Base-by-base conservation (phyloP, 371 early-diverging fungal species). In the Mortierella sp. region DNA sequence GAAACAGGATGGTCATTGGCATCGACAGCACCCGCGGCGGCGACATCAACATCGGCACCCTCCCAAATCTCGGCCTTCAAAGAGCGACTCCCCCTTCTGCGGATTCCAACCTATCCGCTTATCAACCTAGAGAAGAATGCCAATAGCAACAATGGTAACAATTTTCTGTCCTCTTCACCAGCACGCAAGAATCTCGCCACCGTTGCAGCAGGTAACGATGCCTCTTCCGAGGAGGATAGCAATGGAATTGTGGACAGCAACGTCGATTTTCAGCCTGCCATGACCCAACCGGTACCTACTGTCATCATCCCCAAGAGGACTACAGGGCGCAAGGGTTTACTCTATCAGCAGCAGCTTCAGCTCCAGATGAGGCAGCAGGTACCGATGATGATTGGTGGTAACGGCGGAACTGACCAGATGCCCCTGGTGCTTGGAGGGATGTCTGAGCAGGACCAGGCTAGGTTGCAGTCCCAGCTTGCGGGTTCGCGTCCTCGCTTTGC, bases 231-330 rank as follows among this genome's bases (percentile, higher is more conserved):
- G 6, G 54, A 71, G 9, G 73, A 54, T 21, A 31, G 51, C 46
- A 26, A 53, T 48, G 69, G 54, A 8, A 48, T 40, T 2, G 78
- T 78, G 31, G 57, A 40, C 9, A 54, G 53, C 55, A 26, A 61
- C 10, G 64, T 53, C 9, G 72, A 72, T 64, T 28, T 26, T 34
- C 57, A 44, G 44, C 43, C 71, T 43, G 72, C 13, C 26, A 28
- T 34, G 46, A 26, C 57, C n/a, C 75, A 64, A 4, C 76, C 74
- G 2, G 50, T 71, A 1, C 76, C 76, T 10, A 81, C 71, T 9
- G 71, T 73, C 9, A 79, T 81, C 46, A 26, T 81, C 48, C 86
- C 86, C 9, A 85, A 85, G 64, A 72, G 77, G 13, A 85, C 81
- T 6, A 85, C 86, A 0, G 81, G 81, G 1, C 75, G 81, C 11